Evolutionary conservation across 2,329 filamentous ascomycete genomes (phyloP), one percentile per base, ranked within the genome.

Genomic region (Pyrenophora graminea): DNA sequence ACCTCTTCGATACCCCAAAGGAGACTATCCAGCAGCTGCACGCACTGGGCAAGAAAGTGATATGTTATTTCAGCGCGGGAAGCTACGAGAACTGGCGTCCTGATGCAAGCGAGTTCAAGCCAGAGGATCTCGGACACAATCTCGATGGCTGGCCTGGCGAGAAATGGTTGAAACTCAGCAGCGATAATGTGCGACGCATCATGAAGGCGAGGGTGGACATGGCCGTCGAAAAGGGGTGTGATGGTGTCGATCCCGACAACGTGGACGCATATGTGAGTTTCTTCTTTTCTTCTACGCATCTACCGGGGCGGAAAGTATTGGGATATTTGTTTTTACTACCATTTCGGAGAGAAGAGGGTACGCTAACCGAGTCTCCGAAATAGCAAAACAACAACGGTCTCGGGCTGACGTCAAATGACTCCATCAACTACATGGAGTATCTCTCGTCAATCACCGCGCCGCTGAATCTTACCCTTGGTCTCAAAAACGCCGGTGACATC

Each of bases 31-130:
- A 69, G 3, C 66, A 69, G 4, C 73, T 86, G 12, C 80, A 85
- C 36, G 56, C 59, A 3, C 63, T 77, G 23, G 81, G 79, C 7
- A 82, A 82, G 64, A 84, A 82, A 55, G 82, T 89, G 46, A 85
- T 90, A 51, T 91, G 88, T 76, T 91, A 91, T 73, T 90, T 90
- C 74, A 87, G 84, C 44, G 86, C 85, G 0, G 88, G 88, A 1
- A 86, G 83, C 6, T 89, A 81, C 61, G 88, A 91, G 70, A 67
- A 83, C 44, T 83, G 80, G 75, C 79, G 87, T 3, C 71, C 78
- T 1, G 88, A 90, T 65, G 77, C 79, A 15, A 66, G 64, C 25
- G 61, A 81, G 4, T 90, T 89, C 64, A 64, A 74, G 6, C 55
- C 75, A 1, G 67, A 71, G 0, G 87, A 89, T 58, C 67, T 85